Evolutionary conservation across 1,284 basidiomycete species (phyloP).

Genomic region (Tranzscheliella williamsii): DNA sequence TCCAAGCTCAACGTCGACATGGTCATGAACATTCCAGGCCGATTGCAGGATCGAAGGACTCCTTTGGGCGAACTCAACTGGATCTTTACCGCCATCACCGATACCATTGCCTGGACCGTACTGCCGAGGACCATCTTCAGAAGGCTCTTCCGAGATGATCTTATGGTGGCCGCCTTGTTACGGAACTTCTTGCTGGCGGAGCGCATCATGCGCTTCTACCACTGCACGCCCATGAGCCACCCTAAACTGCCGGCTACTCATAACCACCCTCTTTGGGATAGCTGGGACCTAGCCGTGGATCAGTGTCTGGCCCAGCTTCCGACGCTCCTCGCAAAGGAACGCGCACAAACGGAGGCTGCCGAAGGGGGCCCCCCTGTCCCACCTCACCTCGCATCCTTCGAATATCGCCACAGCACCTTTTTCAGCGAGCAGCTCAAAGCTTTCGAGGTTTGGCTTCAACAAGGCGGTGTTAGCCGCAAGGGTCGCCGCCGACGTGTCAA

Average conservation of each 20-base stretch:
- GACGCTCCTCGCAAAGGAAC: constrained; percentile 74
- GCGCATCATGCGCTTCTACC: constrained; percentile 96
- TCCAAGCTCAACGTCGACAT: constrained; percentile 72
- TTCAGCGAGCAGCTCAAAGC: constrained; percentile 96
- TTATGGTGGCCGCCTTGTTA: constrained; percentile 93
- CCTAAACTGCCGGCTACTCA: constrained; percentile 91
- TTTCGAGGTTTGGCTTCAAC: constrained; percentile 90
- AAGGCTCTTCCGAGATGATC: constrained; percentile 89
- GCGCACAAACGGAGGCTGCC: constrained; percentile 63
- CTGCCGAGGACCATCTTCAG: constrained; percentile 93
- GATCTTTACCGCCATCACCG: constrained; percentile 98
- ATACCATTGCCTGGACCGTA: constrained; percentile 98
- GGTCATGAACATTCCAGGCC: constrained; percentile 93
- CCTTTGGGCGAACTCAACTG: constrained; percentile 97
- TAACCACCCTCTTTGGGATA: constrained; percentile 92
- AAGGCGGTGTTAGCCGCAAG: constrained; percentile 62
- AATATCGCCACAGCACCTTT: constrained; percentile 86
- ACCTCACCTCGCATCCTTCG: constrained; percentile 61
- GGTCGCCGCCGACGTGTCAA: constrained; percentile 48
- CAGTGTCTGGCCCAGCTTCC: constrained; percentile 92
- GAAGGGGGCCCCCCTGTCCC: constrained; percentile 58
- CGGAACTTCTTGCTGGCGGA: constrained; percentile 96
- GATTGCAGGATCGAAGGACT: constrained; percentile 91
- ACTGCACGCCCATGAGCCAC: constrained; percentile 92
- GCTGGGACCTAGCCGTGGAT: constrained; percentile 97